Conservation (phyloP, 352 stramenopile genomes). For the Phytopythium montanum region DNA sequence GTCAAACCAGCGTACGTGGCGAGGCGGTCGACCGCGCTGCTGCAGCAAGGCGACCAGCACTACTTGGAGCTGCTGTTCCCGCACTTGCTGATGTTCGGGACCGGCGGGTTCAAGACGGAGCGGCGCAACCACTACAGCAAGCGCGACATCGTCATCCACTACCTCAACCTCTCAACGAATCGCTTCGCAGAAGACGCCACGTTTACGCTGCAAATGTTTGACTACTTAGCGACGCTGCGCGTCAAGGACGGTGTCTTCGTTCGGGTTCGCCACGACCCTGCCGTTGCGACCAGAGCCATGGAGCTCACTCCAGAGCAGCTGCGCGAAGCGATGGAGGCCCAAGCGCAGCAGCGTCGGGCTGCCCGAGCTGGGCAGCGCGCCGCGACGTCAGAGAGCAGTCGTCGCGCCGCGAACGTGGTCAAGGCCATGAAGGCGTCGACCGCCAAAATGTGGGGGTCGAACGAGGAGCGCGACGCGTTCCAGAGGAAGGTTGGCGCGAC, state of each 20-base stretch:
- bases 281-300: constrained; percentile 9
- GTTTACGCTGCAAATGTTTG: constrained; percentile 26
- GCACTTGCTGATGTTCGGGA: constrained; percentile 17
- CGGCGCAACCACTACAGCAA: constrained; percentile 13
- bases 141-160: constrained; percentile 20
- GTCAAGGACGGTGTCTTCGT: constrained; percentile 19
- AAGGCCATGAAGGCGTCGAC: constrained; percentile 12
- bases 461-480: constrained; percentile 19
- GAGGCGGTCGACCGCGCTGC: constrained; percentile 9
- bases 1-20: constrained; percentile 5
- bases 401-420: neutral
- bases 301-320: constrained; percentile 12
- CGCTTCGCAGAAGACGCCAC: constrained; percentile 17
- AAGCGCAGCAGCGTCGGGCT: neutral
- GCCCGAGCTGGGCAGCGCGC: neutral
- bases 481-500: constrained; percentile 15
- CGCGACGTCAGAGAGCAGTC: too few relatives aligned
- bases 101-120: constrained; percentile 12
- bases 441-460: constrained; percentile 23
- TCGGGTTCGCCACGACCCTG: constrained; percentile 11
- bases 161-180: constrained; percentile 21
- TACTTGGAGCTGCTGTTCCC: constrained; percentile 22
- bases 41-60: constrained; percentile 11
- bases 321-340: neutral
- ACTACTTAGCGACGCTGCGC: constrained; percentile 11